Base-by-base conservation (phyloP, 2,329 filamentous ascomycete genomes). In the Macrophomina pseudophaseolina region DNA sequence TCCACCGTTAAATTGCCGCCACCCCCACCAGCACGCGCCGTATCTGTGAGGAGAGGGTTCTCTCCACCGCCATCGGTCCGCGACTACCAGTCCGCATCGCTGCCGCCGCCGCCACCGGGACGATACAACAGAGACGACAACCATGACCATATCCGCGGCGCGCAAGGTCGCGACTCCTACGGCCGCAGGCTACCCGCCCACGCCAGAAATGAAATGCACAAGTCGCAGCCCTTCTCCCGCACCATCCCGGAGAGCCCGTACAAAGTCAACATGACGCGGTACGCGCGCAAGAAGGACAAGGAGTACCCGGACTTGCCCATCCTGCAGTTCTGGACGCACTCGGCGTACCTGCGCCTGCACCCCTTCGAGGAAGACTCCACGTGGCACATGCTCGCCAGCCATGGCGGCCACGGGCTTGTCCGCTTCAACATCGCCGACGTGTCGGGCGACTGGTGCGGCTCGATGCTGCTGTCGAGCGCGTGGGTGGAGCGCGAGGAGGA, bases 281-380 rank as follows among this genome's bases (percentile, higher is more conserved):
- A 42, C 35, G 23, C 35, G 3, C 35, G 2, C 9, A 23, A 46
- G 1, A 51, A 18, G 28, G 48, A 64, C 32, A 32, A 3, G 14
- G 33, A 38, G 33, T 30, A 64, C 18, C 48, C 48, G 12, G 62
- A 71, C 44, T 69, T 66, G 64, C 74, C 72, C 14, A 68, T 74
- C 18, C 70, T 78, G 6, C 76, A 78, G 63, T 78, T 78, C 69
- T 73, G 69, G 35, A 77, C 76, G 3, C 76, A 74, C 70, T 70
- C 66, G 30, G 73, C 71, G n/a, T 30, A 23, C 44, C n/a, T 63
- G n/a, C 35, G 33, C 59, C 46, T 52, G 3, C 30, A 51, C 16
- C 59, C 59, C 8, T 38, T 6, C 4, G 23, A 40, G n/a, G 53
- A 35, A 33, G n/a, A 35, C 5, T 9, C 16, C 4, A 16, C 23